Base-by-base conservation (phyloP, 345 rosid genomes). In the Linum lewisii region DNA sequence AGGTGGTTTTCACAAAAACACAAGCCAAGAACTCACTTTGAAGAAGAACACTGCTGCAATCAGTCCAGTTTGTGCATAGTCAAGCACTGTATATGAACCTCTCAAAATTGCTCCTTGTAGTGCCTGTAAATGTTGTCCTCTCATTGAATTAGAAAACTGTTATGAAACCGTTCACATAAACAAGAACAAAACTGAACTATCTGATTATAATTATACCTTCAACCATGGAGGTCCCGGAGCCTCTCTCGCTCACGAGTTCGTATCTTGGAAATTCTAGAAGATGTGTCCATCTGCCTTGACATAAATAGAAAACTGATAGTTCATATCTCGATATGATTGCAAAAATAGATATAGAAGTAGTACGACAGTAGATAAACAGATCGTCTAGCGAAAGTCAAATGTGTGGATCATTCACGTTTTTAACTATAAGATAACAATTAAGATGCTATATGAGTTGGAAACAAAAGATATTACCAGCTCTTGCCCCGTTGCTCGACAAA, bases 401-500 rank as follows among this genome's bases (percentile, higher is more conserved):
- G 34, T 29, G 7, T 29, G 34, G 34, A 8, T 29, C 34, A 29
- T 29, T 29, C 34, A 29, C 7, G 7, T 4, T 29, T n/a, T 29
- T 8, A 29, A 29, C 34, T 29, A 29, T 29, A 29, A 29, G 34
- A 29, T 29, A 29, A 29, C 7, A 29, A 29, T 29, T 29, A 29
- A 42, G 18, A 42, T 42, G 47, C 47, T 42, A 16, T 29, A 42
- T 11, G 47, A 42, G 47, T 42, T 6, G 16, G 15, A 16, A 15
- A 24, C 24, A 59, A 54, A 66, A 44, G 65, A 21, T 36, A 18
- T 57, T 85, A 86, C 97, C 96, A 94, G 77, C 73, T 94, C 99
- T 82, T 94, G 97, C 45, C 97, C 99, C 37, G 99, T 87, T 51
- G 97, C 99, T 76, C 99, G 92, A 78, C 97, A 87, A 67, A 94